Base-by-base conservation (phyloP, 1,284 basidiomycete genomes). In the Ustilago cynodontis region DNA sequence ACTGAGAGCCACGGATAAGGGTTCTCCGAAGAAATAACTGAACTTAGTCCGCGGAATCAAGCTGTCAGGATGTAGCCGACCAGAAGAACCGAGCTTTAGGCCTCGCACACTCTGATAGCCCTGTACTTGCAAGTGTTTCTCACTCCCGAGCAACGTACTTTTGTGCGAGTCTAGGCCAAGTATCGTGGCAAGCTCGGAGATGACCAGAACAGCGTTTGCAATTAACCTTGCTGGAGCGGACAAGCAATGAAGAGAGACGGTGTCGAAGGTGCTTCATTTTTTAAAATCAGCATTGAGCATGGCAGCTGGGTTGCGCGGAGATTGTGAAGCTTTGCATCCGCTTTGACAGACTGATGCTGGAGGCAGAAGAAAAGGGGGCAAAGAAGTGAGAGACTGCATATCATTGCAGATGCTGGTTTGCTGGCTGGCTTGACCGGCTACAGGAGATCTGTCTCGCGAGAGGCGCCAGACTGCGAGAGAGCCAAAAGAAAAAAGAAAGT, bases 351-450 rank as follows among this genome's bases (percentile, higher is more conserved):
- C 18, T 45, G 3, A 3, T 45, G 43, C 22, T 22, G 43, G 3
- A 45, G 43, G 13, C 7, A 20, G 16, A 45, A n/a, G 11, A 37
- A 16, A 3, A 16, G 35, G 35, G 35, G 35, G 35, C 9, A 16
- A 37, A 37, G 31, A 33, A 33, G 31, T 33, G 31, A 11, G 31
- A 41, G 39, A 41, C 13, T 41, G 39, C 39, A 41, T 41, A 41
- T 16, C 5, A 41, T 4, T 9, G 8, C 7, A 41, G 13, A 41
- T 41, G 39, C 13, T 14, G 39, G 39, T 16, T 16, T 7, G 39
- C n/a, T 41, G 39, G 39, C 39, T 49, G 47, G 47, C 47, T 49
- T 49, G 47, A 41, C 39, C 39, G n/a, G 39, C 39, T 41, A 41
- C 8, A 41, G 31, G 31, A 11, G 31, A 33, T 33, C 5, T 33